Evolutionary conservation across 805 yeast genomes (phyloP), one percentile per base, ranked within the genome.

Genomic region (Suhomyces pyralidae): DNA sequence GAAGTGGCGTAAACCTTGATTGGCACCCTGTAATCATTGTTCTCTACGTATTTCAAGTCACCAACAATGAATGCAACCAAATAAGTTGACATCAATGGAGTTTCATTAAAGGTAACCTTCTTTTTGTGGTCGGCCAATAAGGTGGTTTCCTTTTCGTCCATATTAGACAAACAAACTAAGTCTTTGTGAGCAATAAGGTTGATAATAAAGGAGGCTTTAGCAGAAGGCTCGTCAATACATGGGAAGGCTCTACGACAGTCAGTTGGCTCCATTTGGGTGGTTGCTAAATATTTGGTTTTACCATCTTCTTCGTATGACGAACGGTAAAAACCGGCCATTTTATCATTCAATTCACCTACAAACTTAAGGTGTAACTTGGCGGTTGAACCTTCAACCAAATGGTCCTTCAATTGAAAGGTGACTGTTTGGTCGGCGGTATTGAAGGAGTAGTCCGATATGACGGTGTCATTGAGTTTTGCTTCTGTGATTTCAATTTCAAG

Each of bases 211-310:
- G 83, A 76, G 22, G 94, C 90, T 72, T 88, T 88, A 54, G 86
- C 78, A 52, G 88, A 82, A 20, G 96, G 96, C 67, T 88, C 94
- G 69, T 88, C 96, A 62, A 85, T 86, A 64, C 88, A 87, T 32
- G 96, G 96, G 78, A 88, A 88, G 8, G 94, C 94, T 62, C 90
- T 80, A 62, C 96, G 83, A 60, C 93, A 89, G 65, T 88, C 94
- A 19, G 93, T 86, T 22, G 96, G 85, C 72, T 88, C 96, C 82
- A 88, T 85, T 70, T 88, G 96, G 45, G 96, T 87, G 45, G 92
- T 85, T 44, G 90, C 89, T 79, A 88, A 77, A 67, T 85, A 85
- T 63, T 84, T 85, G 40, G 83, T 83, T 54, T 77, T 76, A 20
- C 90, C 88, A 56, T 85, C 78, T 54, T 78, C 77, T 57, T 77